Evolutionary conservation across 163 green algal genomes (phyloP), one percentile per base, ranked within the genome.

Genomic region (Trebouxia gelatinosa): DNA sequence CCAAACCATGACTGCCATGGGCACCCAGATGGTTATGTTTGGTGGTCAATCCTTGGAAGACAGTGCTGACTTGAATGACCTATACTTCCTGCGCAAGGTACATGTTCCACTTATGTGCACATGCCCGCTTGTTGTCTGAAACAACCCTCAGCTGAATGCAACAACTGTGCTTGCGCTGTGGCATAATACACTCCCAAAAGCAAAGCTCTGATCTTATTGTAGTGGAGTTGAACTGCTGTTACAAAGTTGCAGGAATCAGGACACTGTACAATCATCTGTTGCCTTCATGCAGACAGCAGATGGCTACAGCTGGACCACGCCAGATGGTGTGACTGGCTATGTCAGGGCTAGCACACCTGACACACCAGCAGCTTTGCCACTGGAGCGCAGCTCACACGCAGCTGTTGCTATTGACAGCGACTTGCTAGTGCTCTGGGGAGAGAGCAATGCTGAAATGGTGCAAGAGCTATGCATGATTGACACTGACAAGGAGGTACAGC

Each of bases 1-100:
- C 34, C 89, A 93, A 80, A 83, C 58, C 37, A 76, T 79, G 2
- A 66, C 70, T 28, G 74, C 85, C 13, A 58, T 86, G 9, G 76
- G 77, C 31, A 80, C 58, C 51, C 81, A 88, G 74, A 75, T 92
- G 48, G 84, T 91, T 19, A 78, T 95, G n/a, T 95, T 92, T 85
- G 90, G 88, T 51, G 89, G 88, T 40, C 74, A 81, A 19, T 80
- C 66, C 57, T 51, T 92, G 31, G 79, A 75, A 19, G 83, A 89
- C 71, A 76, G 85, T 50, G 72, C 74, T n/a, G 91, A 94, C 46
- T 72, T 94, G 13, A 87, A 87, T 46, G 89, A 93, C 74, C 58
- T 92, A 32, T 91, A 77, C 74, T 89, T 84, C 35, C 70, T 93
- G 35, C 80, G 74, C 21, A 91, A 92, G 74, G 74, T 79, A n/a